phyloP scores from a whole-genome alignment of 441 rosid species.

The Populus hybrid region DNA sequence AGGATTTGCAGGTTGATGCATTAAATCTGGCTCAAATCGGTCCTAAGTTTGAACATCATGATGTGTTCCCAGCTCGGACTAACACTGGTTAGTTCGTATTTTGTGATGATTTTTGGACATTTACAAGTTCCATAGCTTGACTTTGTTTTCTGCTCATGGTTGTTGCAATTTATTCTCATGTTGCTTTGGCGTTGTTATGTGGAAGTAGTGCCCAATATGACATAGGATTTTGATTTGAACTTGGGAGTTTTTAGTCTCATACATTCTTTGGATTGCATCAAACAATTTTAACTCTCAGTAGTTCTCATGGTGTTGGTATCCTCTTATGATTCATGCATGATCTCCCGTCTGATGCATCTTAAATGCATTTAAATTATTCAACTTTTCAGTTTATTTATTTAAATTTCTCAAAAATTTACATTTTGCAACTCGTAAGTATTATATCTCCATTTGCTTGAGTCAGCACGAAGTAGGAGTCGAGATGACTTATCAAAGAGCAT shows the following conservation, averaged over 20 bases:
- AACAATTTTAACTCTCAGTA: background rate
- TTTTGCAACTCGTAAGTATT: background rate
- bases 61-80: slow-evolving; percentile 84
- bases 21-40: slow-evolving; percentile 77
- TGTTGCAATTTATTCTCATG: no score
- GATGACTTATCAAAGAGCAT: background rate
- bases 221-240: background rate
- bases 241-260: background rate
- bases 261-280: background rate
- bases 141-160: background rate
- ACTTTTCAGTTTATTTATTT: background rate
- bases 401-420: background rate
- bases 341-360: background rate
- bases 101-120: background rate
- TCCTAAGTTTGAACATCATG: slow-evolving; percentile 90
- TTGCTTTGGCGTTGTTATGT: background rate
- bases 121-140: background rate
- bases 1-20: slow-evolving; percentile 75
- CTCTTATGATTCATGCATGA: background rate
- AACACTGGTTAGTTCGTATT: slow-evolving; percentile 68
- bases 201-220: background rate
- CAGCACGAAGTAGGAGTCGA: background rate
- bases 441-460: background rate
- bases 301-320: background rate
- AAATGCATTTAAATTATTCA: background rate